A percentile compares a stretch with the other conserved stretches of the same genome.
phyloP scores from a whole-genome alignment of 257 asterid species.

The Penstemon eatonii region DNA sequence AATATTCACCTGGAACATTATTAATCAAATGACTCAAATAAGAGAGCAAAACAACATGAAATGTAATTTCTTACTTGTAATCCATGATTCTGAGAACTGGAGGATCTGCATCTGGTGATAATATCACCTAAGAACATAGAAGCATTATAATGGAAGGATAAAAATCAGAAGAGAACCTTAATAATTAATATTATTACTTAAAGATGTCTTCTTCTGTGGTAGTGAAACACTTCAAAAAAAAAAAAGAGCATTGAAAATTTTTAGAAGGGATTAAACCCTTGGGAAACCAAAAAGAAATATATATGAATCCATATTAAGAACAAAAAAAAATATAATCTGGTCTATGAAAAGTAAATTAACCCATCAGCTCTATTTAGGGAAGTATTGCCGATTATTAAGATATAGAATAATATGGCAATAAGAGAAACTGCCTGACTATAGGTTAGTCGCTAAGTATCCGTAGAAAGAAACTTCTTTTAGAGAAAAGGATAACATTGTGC shows the following conservation, averaged over 20 bases:
- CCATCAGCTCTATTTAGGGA: too few species aligned
- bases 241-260: background rate
- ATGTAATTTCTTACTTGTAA: constrained; percentile 65
- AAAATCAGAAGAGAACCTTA: constrained; percentile 27
- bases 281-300: too few species aligned
- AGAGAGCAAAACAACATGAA: background rate
- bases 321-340: too few species aligned
- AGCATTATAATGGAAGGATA: constrained; percentile 23
- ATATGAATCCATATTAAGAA: background rate
- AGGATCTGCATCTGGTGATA: constrained; percentile 95
- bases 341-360: too few species aligned
- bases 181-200: constrained; percentile 25
- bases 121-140: constrained; percentile 61
- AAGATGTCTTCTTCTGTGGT: constrained; percentile 1
- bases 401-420: too few species aligned
- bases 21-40: background rate
- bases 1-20: constrained; percentile 16
- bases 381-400: too few species aligned
- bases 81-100: constrained; percentile 95
- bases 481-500: too few species aligned
- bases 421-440: too few species aligned
- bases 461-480: too few species aligned
- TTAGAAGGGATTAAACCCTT: too few species aligned
- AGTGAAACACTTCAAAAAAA: constrained; percentile 4
- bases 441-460: too few species aligned